Conservation (phyloP, 306 rosid genomes). For the Vachellia pachyceras region DNA sequence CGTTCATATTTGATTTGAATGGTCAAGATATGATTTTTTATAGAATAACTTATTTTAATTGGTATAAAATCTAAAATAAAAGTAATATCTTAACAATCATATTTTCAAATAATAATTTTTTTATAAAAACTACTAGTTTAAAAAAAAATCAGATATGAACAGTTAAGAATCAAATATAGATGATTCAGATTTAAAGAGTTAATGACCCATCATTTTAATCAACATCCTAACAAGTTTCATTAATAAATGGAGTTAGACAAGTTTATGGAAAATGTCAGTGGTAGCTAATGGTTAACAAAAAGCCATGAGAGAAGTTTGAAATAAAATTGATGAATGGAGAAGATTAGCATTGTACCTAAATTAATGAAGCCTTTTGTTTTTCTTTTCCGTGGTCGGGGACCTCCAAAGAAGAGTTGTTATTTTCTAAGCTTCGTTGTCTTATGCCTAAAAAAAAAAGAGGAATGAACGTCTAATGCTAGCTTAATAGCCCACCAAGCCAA, state of each 20-base stretch:
- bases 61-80: too few relatives aligned
- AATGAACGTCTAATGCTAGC: background rate
- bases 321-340: background rate
- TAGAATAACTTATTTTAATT: too few relatives aligned
- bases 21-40: too few relatives aligned
- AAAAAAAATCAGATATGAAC: too few relatives aligned
- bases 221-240: too few relatives aligned
- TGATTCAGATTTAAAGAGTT: too few relatives aligned
- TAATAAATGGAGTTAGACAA: conserved; percentile 18
- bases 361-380: background rate
- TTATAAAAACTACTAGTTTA: too few relatives aligned
- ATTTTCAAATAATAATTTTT: too few relatives aligned
- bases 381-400: conserved; percentile 35
- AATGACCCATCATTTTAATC: too few relatives aligned
- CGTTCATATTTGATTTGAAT: too few relatives aligned
- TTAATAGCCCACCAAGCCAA: conserved; percentile 36
- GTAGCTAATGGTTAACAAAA: background rate
- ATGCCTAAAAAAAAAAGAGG: background rate
- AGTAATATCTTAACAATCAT: too few relatives aligned
- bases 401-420: conserved; percentile 20
- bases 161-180: too few relatives aligned
- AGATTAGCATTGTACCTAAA: conserved; percentile 22
- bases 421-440: conserved; percentile 36
- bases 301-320: background rate
- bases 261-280: conserved; percentile 16